A percentile compares a stretch with the other conserved stretches of the same genome.
Evolutionary conservation across 2,329 filamentous ascomycete species (phyloP).

Genomic region (Colletotrichum viniferum): DNA sequence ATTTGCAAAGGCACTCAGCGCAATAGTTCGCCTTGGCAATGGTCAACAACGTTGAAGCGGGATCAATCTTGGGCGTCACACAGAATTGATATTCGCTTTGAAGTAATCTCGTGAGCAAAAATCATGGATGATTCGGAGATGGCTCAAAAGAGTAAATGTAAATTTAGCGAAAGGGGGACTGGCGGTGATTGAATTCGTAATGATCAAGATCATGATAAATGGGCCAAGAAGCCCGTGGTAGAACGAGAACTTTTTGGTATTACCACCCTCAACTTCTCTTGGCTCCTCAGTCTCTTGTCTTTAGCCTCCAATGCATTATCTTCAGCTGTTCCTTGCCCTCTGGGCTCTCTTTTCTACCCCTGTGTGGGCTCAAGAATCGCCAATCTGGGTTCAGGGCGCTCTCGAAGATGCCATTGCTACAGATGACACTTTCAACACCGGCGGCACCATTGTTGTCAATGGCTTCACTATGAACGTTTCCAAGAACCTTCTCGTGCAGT

Average conservation of each 20-base stretch:
- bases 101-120: neutral
- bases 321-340: neutral
- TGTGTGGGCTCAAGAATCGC: slow-evolving; percentile 29
- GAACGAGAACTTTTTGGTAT: neutral
- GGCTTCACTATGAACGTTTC: slow-evolving; percentile 50
- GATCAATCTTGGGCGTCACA: neutral
- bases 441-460: slow-evolving; percentile 49
- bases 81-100: neutral
- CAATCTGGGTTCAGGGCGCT: slow-evolving; percentile 36
- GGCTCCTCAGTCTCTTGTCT: neutral
- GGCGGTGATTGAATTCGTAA: neutral
- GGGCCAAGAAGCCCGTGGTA: neutral
- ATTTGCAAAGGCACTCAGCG: neutral
- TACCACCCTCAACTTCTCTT: neutral
- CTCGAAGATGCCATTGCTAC: slow-evolving; percentile 34
- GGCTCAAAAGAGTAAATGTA: neutral
- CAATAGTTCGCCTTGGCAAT: neutral
- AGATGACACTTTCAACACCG: slow-evolving; percentile 45
- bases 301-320: neutral
- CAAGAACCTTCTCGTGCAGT: slow-evolving; percentile 53
- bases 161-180: neutral
- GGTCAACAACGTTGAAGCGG: neutral
- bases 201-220: neutral
- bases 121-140: neutral
- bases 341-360: neutral